Evolutionary conservation across 78 protist species (phyloP).

Genomic region (Tieghemostelium lacteum): DNA sequence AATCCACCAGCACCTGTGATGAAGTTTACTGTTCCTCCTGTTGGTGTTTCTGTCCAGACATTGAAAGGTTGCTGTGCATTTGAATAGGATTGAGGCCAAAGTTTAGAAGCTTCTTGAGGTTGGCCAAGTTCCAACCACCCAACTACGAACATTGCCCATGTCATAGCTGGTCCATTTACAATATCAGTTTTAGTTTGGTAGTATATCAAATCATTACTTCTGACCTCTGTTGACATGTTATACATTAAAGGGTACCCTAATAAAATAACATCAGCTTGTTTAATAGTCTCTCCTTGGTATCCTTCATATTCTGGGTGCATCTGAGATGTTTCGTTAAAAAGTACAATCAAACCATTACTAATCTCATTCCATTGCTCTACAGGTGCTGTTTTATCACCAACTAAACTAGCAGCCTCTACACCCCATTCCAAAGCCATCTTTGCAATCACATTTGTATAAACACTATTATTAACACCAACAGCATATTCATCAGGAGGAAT

Average conservation of each 20-base stretch:
- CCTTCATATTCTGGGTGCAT: slow-evolving; percentile 78
- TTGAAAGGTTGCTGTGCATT: slow-evolving; percentile 55
- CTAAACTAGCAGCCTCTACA: slow-evolving; percentile 52
- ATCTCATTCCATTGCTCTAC: slow-evolving; percentile 26
- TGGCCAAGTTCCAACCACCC: slow-evolving; percentile 73
- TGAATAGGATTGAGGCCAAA: slow-evolving; percentile 29
- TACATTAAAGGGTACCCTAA: slow-evolving; percentile 77
- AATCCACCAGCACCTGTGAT: slow-evolving; percentile 76
- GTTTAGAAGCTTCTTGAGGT: background rate
- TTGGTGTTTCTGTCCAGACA: slow-evolving; percentile 82
- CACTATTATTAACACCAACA: slow-evolving; percentile 57
- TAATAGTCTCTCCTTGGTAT: slow-evolving; percentile 54
- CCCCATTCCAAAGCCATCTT: slow-evolving; percentile 67
- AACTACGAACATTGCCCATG: slow-evolving; percentile 49
- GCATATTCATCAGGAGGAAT: slow-evolving; percentile 84
- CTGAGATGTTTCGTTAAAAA: slow-evolving; percentile 24
- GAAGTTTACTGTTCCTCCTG: slow-evolving; percentile 56
- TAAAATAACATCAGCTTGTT: slow-evolving; percentile 80
- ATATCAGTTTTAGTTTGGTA: slow-evolving; percentile 1
- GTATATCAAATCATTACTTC: slow-evolving; percentile 62
- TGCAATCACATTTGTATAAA: slow-evolving; percentile 73
- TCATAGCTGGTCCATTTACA: slow-evolving; percentile 78
- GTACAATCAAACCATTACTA: slow-evolving; percentile 7
- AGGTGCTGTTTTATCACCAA: slow-evolving; percentile 29
- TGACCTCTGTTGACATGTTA: slow-evolving; percentile 30